Base-by-base conservation (phyloP, 2,329 filamentous ascomycete species). In the Aspergillus brasiliensis region DNA sequence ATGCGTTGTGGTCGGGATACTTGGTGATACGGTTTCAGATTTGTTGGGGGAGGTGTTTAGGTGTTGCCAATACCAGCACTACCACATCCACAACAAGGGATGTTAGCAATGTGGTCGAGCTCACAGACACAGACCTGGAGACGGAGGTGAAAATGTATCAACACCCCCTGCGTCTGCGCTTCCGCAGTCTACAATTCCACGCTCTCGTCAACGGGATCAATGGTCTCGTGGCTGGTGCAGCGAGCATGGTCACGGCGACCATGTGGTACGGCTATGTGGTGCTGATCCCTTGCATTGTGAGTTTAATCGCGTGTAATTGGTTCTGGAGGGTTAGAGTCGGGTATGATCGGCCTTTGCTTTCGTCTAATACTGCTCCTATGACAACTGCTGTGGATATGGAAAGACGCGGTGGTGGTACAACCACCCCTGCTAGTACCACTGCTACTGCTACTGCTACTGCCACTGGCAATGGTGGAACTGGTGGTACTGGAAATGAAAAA, bases 201-300 rank as follows among this genome's bases (percentile, higher is more conserved):
- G 77, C 79, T 6, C 51, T 70, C 2, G 61, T 82, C 34, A 83
- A 81, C 46, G 82, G 81, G 0, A 57, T 77, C 2, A 78, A 79
- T 0, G 80, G 81, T 0, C 55, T 84, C 0, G 65, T 84, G 0
- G 81, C 81, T 4, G 81, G 81, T 5, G 79, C 77, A 1, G 82
- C 77, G 2, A 83, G 81, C 0, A 76, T 85, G 72, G 67, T 84
- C 2, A 84, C 82, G 0, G 78, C 82, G 0, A 80, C 78, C 3
- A 65, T 70, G 27, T 85, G 83, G 83, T 82, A 79, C 77, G 83
- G 80, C 2, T 86, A 86, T 51, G 72, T 83, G 0, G 73, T 84
- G 0, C 69, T 85, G 4, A 73, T 81, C 2, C 83, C 83, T 0
- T 83, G 83, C 62, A 81, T 85, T 8, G 58, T 81, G 3, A 72